phyloP scores from a whole-genome alignment of 139 green algal genomes.

The Tetradesmus obliquus region DNA sequence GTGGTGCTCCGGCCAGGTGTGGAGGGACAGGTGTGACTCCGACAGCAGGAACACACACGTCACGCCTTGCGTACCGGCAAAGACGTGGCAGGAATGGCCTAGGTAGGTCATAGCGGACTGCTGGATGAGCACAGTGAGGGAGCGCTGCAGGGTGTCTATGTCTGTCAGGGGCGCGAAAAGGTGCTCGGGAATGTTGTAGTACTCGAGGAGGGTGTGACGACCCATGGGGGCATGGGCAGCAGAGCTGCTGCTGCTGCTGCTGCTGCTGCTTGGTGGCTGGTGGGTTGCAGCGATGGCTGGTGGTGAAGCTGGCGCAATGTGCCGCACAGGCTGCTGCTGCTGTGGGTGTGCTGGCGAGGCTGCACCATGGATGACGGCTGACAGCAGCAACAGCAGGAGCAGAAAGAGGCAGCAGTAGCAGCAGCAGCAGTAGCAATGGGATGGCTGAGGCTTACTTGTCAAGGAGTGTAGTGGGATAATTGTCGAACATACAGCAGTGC shows the following conservation, averaged over 20 bases:
- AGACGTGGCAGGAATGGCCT: conserved; percentile 28
- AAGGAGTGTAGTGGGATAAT: too few relatives aligned
- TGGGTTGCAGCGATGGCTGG: not conserved
- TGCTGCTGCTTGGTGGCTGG: not conserved
- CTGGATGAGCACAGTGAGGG: not conserved
- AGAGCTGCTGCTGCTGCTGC: not conserved
- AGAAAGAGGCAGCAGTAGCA: too few relatives aligned
- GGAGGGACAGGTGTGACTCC: conserved; percentile 26
- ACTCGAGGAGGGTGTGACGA: conserved; percentile 3
- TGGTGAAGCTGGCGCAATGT: not conserved
- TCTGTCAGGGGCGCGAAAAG: not conserved
- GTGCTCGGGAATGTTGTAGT: not conserved
- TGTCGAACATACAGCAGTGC: too few relatives aligned
- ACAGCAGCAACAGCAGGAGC: not conserved
- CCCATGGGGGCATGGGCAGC: not conserved
- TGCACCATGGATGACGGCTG: not conserved
- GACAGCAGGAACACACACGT: conserved; percentile 38
- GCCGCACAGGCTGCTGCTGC: not conserved
- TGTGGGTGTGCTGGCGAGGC: too few relatives aligned
- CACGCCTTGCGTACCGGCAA: not conserved
- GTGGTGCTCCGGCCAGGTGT: conserved; percentile 21
- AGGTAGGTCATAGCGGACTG: not conserved
- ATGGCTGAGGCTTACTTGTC: too few relatives aligned
- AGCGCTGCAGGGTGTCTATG: not conserved
- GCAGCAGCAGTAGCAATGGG: not conserved